These are phyloP conservation scores for Elongisporangium senticosum DNA, from an alignment of 352 stramenopile genomes.

Conservation along the genomic window DNA sequence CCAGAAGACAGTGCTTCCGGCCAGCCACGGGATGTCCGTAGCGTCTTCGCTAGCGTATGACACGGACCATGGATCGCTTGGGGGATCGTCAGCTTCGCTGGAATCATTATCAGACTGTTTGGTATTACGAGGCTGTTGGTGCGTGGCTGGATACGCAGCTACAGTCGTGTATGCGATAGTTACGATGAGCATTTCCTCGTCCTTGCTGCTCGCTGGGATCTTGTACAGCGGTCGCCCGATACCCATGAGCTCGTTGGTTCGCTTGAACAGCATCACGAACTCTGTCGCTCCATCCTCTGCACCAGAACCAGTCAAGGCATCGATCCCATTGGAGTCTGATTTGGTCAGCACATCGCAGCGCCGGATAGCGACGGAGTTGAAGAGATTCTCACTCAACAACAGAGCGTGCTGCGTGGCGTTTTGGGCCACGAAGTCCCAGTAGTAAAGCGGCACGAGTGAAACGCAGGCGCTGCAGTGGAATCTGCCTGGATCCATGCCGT, in stretches of 20 bases:
- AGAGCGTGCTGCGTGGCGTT: slow-evolving; percentile 19
- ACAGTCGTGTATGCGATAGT: slow-evolving; percentile 20
- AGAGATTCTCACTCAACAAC: slow-evolving; percentile 44
- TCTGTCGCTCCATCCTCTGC: slow-evolving; percentile 2
- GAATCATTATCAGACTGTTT: slow-evolving; percentile 6
- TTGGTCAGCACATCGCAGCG: slow-evolving; percentile 3
- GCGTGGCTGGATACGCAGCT: slow-evolving; percentile 22
- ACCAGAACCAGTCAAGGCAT: not conserved
- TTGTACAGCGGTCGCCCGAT: slow-evolving; percentile 44
- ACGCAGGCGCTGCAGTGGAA: slow-evolving; percentile 54
- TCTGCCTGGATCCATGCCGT: slow-evolving; percentile 6
- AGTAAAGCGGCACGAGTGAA: slow-evolving; percentile 26
- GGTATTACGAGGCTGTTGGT: slow-evolving; percentile 18
- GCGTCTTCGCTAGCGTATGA: slow-evolving; percentile 38
- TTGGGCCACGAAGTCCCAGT: slow-evolving; percentile 63
- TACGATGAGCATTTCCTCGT: slow-evolving; percentile 51
- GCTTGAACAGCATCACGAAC: slow-evolving; percentile 35
- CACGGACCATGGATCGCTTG: slow-evolving; percentile 19
- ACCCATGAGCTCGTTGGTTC: slow-evolving; percentile 30
- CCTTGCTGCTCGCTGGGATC: slow-evolving; percentile 34
- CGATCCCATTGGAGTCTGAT: not conserved
- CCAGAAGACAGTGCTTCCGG: slow-evolving; percentile 44
- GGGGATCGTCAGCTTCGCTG: slow-evolving; percentile 8
- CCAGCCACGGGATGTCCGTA: slow-evolving; percentile 9
- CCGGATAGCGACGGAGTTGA: slow-evolving; percentile 32